Evolutionary conservation across 2,329 filamentous ascomycete species (phyloP).

Genomic region (Orbilia ellipsospora): DNA sequence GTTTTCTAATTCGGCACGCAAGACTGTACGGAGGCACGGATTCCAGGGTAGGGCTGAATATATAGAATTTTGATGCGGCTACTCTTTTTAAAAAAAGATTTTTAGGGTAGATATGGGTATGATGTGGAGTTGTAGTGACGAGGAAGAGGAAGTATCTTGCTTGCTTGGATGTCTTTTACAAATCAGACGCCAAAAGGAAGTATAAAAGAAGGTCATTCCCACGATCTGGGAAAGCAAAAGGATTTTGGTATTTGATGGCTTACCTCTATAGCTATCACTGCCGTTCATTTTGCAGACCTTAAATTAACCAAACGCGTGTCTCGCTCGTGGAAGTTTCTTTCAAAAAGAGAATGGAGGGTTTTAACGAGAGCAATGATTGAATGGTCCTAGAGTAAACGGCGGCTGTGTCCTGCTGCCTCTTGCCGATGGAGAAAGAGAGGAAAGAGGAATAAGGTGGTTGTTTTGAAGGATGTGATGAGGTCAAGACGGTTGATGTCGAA

Average conservation of each 20-base stretch:
- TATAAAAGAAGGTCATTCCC: constrained; percentile 46
- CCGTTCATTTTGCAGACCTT: constrained; percentile 40
- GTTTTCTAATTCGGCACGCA: constrained; percentile 23
- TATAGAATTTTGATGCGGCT: constrained; percentile 41
- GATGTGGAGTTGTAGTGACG: constrained; percentile 26
- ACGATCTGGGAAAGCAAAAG: constrained; percentile 24
- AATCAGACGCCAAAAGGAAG: constrained; percentile 56
- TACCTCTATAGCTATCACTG: constrained; percentile 53
- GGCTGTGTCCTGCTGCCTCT: neutral
- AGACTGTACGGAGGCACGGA: constrained; percentile 40
- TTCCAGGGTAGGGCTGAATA: constrained; percentile 47
- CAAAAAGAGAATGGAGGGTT: neutral
- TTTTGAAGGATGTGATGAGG: constrained; percentile 2
- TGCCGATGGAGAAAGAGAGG: neutral
- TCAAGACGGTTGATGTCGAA: constrained; percentile 3
- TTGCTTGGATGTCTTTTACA: constrained; percentile 55
- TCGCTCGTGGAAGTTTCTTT: neutral
- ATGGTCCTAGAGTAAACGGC: neutral
- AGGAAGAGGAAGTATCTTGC: constrained; percentile 47
- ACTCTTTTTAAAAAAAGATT: no score
- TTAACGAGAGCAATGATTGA: neutral
- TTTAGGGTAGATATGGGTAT: constrained; percentile 26
- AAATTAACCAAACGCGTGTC: constrained; percentile 14
- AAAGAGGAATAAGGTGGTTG: neutral
- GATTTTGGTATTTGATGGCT: constrained; percentile 15